These are phyloP conservation scores for Saccharomyces pastorianus DNA, from an alignment of 1,139 yeast species.

Conservation along the genomic window DNA sequence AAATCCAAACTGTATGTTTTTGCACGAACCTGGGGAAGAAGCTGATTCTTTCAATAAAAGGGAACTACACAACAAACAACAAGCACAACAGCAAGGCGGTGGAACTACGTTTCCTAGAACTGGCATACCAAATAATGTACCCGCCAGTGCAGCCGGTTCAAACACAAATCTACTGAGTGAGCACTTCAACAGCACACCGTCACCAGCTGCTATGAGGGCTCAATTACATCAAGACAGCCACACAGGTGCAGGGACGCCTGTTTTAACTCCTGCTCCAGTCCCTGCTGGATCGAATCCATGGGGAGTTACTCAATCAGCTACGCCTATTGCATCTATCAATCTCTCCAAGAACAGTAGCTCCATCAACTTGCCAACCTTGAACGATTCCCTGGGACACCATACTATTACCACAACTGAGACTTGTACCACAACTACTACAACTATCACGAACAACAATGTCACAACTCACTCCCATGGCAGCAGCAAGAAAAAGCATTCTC, in stretches of 20 bases:
- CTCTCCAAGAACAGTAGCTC: conserved; percentile 38
- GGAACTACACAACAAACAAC: conserved; percentile 54
- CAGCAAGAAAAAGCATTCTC: conserved; percentile 30
- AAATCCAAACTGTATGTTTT: conserved; percentile 96
- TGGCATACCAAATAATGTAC: conserved; percentile 6
- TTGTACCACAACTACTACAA: conserved; percentile 11
- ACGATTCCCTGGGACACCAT: conserved; percentile 35
- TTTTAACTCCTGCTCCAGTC: conserved; percentile 30
- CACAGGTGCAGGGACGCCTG: conserved; percentile 23
- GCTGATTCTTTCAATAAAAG: conserved; percentile 94
- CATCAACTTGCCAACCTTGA: conserved; percentile 66
- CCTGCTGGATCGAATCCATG: conserved; percentile 31
- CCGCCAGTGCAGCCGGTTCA: conserved; percentile 7
- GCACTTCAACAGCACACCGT: conserved; percentile 17
- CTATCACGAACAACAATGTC: conserved; percentile 6
- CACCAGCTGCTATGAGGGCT: conserved; percentile 25
- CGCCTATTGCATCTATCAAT: conserved; percentile 26
- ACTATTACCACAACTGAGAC: conserved; percentile 9
- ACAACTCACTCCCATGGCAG: conserved; percentile 5
- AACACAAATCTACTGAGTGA: conserved; percentile 4
- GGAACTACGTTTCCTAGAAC: conserved; percentile 3
- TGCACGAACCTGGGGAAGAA: conserved; percentile 99
- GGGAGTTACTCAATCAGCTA: conserved; percentile 29
- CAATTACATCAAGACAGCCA: conserved; percentile 20
- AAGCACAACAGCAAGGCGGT: conserved; percentile 10